Base-by-base conservation (phyloP, 2,329 filamentous ascomycete genomes). In the Beauveria asiatica region DNA sequence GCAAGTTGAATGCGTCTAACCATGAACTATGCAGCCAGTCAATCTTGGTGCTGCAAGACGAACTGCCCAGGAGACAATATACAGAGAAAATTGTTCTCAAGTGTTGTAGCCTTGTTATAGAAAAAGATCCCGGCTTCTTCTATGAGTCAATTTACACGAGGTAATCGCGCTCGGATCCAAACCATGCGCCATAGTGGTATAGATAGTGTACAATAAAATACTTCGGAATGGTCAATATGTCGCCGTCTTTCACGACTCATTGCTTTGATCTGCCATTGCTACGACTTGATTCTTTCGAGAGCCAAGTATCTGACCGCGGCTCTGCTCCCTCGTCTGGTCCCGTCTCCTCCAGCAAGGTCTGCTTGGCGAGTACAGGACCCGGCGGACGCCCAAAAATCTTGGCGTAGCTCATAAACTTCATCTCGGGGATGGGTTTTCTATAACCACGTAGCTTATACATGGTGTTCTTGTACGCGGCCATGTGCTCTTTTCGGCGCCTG, bases 401-500 rank as follows among this genome's bases (percentile, higher is more conserved):
- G 19, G 66, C 61, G 46, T 71, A 64, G 39, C 64, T 68, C 62
- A 66, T 57, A 30, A 62, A 66, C 54, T 72, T 73, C 59, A 67
- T 71, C 23, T 69, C 64, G 13, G 68, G 61, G n/a, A 68, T 39
- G 25, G 66, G 63, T 2, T 23, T 33, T 2, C 23, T 25, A 8
- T 65, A 62, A 6, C 70, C 70, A n/a, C 70, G 68, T 5, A 73
- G 53, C 21, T 64, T 64, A 57, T 57, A 52, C 70, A 73, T 72
- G 59, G 65, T 53, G 9, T 53, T 59, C 48, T 67, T 62, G 54
- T 70, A 71, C 3, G 63, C 63, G 19, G 61, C 48, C 27, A 65
- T 63, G 45, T 74, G 72, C 30, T 66, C 66, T 8, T 64, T 42
- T 19, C 62, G 66, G 49, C 68, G 67, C 33, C 59, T 53, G 60